phyloP scores from a whole-genome alignment of 1,139 yeast genomes.

The Barnettozyma hawaiiensis region DNA sequence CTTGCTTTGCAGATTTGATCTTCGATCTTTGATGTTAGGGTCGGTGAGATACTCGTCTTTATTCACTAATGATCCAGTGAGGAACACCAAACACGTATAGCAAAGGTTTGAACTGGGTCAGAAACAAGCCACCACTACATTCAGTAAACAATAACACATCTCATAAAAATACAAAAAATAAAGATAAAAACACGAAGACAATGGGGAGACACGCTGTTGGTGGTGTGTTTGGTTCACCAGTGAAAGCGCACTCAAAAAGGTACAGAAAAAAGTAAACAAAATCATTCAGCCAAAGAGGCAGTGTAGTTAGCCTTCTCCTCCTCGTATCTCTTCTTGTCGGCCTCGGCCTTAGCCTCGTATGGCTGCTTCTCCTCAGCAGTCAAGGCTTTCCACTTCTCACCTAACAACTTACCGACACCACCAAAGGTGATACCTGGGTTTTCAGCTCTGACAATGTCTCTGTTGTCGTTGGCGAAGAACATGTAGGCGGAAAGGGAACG shows the following conservation, averaged over 20 bases:
- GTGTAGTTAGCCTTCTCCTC: constrained; percentile 89
- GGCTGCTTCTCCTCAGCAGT: constrained; percentile 77
- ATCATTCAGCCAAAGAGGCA: constrained; percentile 26
- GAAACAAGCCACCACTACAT: too few relatives aligned
- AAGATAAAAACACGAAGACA: constrained; percentile 1
- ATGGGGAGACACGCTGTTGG: not conserved
- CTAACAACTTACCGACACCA: constrained; percentile 85
- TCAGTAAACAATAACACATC: constrained; percentile 1
- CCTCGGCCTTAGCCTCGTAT: constrained; percentile 87
- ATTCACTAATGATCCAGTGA: not conserved
- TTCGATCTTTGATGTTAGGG: too few relatives aligned
- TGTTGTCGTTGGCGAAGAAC: constrained; percentile 97
- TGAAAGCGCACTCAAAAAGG: not conserved
- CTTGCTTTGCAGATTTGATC: too few relatives aligned
- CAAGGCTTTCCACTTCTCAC: constrained; percentile 95
- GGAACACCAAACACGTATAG: not conserved
- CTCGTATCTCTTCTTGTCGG: constrained; percentile 96
- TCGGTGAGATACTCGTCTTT: too few relatives aligned
- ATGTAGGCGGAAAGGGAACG: constrained; percentile 96
- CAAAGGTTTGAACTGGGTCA: not conserved
- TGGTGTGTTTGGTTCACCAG: not conserved
- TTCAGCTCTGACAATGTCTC: constrained; percentile 90
- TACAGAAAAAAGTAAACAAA: not conserved
- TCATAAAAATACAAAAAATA: not conserved
- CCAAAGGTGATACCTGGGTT: constrained; percentile 94